Base-by-base conservation (phyloP, 345 rosid species). In the Pistacia vera region DNA sequence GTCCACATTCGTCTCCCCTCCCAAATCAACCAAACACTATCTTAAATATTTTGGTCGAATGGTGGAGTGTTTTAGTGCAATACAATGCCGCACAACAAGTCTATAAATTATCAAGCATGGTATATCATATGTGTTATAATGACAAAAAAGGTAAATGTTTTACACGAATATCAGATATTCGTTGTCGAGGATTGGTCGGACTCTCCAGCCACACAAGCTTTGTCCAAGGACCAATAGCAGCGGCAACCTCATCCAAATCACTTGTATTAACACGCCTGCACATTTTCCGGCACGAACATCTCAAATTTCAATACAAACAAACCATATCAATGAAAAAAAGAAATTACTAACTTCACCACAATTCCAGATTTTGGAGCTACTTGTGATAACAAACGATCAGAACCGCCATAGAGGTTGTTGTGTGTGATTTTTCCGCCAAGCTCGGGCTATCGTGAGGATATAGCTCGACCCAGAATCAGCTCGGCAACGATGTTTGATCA, bases 151-250 rank as follows among this genome's bases (percentile, higher is more conserved):
- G 5, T 73, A 46, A 61, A 74, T 4, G 35, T 51, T 80, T 86
- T 83, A 94, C 97, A 49, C 85, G 90, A 75, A 92, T 92, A 82
- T 90, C 98, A 73, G 90, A 90, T 79, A 94, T 90, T 82, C 89
- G 93, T 84, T 81, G 94, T 49, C 92, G 88, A 55, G 97, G 98
- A 54, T 92, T 94, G 54, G 98, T 92, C 35, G 97, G 98, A 85
- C 97, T 92, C 84, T 92, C 97, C 71, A 94, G 77, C 97, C 97
- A 92, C 68, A 94, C 93, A 76, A 94, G 97, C 85, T 92, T 94
- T 79, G 98, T 92, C 59, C 3, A 63, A 38, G 97, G 91, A 68
- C 93, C 86, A 85, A 92, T 83, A 49, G 90, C 91, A 81, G 97
- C 89, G 72, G 90, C 90, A 79, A 93, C 94, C 85, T 92, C 95